A percentile compares a stretch with the other conserved stretches of the same genome.
Conservation (phyloP, 176 grass and related monocot species). For the Oryza coarctata region DNA sequence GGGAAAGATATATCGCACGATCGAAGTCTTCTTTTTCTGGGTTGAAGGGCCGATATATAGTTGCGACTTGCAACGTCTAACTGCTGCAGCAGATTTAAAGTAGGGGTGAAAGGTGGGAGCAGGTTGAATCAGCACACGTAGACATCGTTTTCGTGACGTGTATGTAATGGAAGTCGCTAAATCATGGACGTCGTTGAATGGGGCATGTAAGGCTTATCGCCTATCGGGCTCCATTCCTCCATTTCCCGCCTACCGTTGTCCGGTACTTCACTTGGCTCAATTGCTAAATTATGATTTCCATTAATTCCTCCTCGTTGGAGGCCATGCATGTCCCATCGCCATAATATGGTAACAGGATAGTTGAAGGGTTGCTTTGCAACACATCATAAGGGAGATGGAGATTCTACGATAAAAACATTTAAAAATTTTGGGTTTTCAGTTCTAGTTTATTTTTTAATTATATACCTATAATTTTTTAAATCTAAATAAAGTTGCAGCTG, state of each 20-base stretch:
- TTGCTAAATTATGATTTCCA: background rate
- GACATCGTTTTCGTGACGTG: background rate
- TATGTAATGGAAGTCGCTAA: background rate
- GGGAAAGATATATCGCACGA: background rate
- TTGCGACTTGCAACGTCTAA: background rate
- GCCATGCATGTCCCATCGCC: no score
- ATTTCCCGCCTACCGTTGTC: background rate
- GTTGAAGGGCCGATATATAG: background rate
- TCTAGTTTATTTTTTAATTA: no score
- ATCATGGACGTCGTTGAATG: background rate
- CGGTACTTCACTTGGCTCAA: background rate
- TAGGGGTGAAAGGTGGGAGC: background rate
- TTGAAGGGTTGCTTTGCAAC: no score
- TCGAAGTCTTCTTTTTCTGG: background rate
- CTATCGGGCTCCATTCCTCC: background rate
- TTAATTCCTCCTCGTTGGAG: background rate
- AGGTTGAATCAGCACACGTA: background rate
- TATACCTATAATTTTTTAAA: no score
- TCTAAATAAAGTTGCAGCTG: no score
- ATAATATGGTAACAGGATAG: no score
- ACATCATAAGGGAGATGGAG: no score
- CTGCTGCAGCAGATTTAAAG: background rate
- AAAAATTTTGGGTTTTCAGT: no score
- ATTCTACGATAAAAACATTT: no score
- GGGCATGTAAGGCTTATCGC: background rate